phyloP scores from a whole-genome alignment of 345 rosid genomes.

The Populus tremula region DNA sequence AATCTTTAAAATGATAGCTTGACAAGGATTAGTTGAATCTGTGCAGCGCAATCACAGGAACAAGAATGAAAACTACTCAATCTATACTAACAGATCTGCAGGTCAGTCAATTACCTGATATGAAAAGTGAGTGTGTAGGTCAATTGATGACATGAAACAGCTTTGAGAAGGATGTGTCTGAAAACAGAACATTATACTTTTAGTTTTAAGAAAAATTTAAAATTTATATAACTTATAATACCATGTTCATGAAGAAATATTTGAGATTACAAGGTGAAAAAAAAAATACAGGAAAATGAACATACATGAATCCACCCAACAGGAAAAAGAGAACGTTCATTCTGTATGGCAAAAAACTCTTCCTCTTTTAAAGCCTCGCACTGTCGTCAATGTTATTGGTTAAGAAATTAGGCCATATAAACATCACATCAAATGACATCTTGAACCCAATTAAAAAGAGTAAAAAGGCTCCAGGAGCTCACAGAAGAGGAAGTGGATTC shows the following conservation, averaged over 20 bases:
- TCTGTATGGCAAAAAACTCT: slow-evolving; percentile 79
- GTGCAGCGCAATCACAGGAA: no score
- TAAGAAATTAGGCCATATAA: neutral
- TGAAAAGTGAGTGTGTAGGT: slow-evolving; percentile 88
- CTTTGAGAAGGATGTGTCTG: slow-evolving; percentile 97
- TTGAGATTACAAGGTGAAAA: neutral
- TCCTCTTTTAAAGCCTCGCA: slow-evolving; percentile 81
- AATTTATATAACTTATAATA: neutral
- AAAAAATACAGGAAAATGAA: neutral
- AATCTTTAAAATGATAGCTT: neutral
- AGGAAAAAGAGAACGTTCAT: slow-evolving; percentile 63
- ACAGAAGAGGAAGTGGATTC: slow-evolving; percentile 82
- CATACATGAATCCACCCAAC: slow-evolving; percentile 93
- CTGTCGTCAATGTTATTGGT: slow-evolving; percentile 30
- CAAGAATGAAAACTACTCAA: neutral
- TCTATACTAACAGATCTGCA: neutral
- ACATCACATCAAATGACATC: slow-evolving; percentile 10
- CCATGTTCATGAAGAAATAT: neutral
- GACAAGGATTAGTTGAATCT: neutral
- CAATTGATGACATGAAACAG: slow-evolving; percentile 90
- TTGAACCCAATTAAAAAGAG: slow-evolving; percentile 12
- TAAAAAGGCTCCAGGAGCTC: slow-evolving; percentile 33
- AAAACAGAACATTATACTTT: slow-evolving; percentile 12
- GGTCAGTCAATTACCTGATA: slow-evolving; percentile 49
- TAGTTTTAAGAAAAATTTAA: neutral